Base-by-base conservation (phyloP, 2,329 filamentous ascomycete species). In the Phoma herbarum region DNA sequence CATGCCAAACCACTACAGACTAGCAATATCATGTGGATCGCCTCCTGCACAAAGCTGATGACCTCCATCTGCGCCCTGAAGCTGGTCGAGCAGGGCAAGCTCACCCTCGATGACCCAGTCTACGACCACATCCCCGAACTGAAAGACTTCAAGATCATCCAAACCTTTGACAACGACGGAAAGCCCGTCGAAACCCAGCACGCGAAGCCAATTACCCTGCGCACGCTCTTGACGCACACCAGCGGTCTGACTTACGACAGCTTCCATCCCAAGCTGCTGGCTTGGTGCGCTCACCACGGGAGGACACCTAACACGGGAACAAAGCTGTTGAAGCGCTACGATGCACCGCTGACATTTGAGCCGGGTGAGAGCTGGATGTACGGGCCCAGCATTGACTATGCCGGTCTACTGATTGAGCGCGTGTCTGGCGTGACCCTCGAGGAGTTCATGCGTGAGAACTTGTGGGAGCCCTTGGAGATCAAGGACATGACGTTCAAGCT, bases 361-460 rank as follows among this genome's bases (percentile, higher is more conserved):
- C 84, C 83, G 0, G 84, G 83, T 0, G 73, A 78, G 3, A 77
- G 78, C 7, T 86, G 83, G 83, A 72, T 70, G 28, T 86, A 86
- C 57, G 82, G 84, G 4, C 66, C 75, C 3, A 70, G 73, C 0
- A 57, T 80, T 41, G 83, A 85, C 72, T 85, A 81, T 77, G 82
- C 79, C 0, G 82, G 81, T 3, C 58, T 79, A 5, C 70, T 80
- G 1, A 69, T 85, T 4, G 79, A 83, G 65, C 69, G 67, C 4
- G 43, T 81, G 75, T 80, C 67, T 25, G 70, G 73, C 6, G 72
- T 74, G 59, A 83, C 87, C 0, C 72, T 90, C 4, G 71, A 88
- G 1, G 85, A 86, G 59, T 85, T 90, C 61, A 87, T 88, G 1
- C 86, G 86, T 0, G 79, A 83, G 28, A 70, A 81, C 55, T 76